Percentiles rank a stretch among this genome's conserved stretches.
These are phyloP conservation scores for Monosporascus cannonballus DNA, from an alignment of 2,329 filamentous ascomycete genomes.

Conservation along the genomic window DNA sequence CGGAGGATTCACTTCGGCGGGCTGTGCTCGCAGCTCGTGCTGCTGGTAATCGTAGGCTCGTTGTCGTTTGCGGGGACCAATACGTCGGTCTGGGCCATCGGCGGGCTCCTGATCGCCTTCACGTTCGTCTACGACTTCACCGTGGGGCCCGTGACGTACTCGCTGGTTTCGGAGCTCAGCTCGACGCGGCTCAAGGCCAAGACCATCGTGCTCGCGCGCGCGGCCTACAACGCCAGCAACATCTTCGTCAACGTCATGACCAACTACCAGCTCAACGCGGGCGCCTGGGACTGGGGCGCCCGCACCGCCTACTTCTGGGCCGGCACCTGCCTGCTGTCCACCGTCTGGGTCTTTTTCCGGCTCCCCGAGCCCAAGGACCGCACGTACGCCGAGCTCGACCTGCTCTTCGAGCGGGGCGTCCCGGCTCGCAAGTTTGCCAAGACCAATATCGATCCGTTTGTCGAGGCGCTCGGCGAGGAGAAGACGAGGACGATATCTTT, in stretches of 20 bases:
- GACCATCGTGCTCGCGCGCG: constrained; percentile 46
- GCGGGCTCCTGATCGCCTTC: constrained; percentile 43
- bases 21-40: constrained; percentile 31
- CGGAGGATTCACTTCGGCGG: constrained; percentile 44
- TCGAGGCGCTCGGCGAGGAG: constrained; percentile 5
- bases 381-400: constrained; percentile 38
- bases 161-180: constrained; percentile 45
- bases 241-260: constrained; percentile 45
- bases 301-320: constrained; percentile 42
- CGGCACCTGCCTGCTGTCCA: constrained; percentile 40
- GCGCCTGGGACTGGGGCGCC: constrained; percentile 42
- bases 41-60: constrained; percentile 35
- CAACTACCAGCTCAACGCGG: constrained; percentile 41
- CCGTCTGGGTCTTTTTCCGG: constrained; percentile 44
- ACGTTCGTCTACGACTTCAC: constrained; percentile 49
- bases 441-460: constrained; percentile 32
- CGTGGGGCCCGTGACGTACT: constrained; percentile 48
- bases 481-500: neutral
- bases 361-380: constrained; percentile 48
- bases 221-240: constrained; percentile 40
- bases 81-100: constrained; percentile 35
- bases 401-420: constrained; percentile 34
- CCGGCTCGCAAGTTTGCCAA: constrained; percentile 34
- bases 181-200: constrained; percentile 49
- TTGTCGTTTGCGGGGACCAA: constrained; percentile 30